Evolutionary conservation across 164 flowering plant genomes (phyloP).

Genomic region (Nymphaea thermarum): DNA sequence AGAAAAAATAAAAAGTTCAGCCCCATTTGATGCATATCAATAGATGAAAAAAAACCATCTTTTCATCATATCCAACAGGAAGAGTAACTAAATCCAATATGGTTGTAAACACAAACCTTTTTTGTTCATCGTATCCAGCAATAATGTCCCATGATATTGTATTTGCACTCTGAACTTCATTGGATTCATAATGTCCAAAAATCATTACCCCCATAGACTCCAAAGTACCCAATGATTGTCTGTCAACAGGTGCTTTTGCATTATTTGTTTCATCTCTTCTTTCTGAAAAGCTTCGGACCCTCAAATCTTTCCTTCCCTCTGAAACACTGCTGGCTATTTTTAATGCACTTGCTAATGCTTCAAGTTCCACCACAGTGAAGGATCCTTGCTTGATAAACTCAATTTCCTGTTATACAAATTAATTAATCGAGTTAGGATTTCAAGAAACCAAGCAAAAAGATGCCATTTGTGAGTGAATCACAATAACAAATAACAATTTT

Average conservation of each 20-base stretch:
- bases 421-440: neutral
- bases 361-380: slow-evolving; percentile 65
- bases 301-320: slow-evolving; percentile 25
- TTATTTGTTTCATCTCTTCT: slow-evolving; percentile 14
- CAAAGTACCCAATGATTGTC: slow-evolving; percentile 47
- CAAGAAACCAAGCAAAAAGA: neutral
- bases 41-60: no score
- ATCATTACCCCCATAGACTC: slow-evolving; percentile 87
- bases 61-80: no score
- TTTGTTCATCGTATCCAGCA: slow-evolving; percentile 92
- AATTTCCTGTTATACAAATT: slow-evolving; percentile 52
- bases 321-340: slow-evolving; percentile 46
- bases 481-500: no score
- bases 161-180: slow-evolving; percentile 9
- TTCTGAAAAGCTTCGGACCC: slow-evolving; percentile 21
- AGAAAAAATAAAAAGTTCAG: no score
- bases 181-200: slow-evolving; percentile 55
- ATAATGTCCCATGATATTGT: slow-evolving; percentile 82
- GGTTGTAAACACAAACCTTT: slow-evolving; percentile 40
- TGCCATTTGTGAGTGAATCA: no score
- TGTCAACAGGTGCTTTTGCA: slow-evolving; percentile 22
- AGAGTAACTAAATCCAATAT: no score
- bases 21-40: no score
- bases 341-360: slow-evolving; percentile 63
- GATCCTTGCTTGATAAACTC: slow-evolving; percentile 82